Percentiles rank a stretch among this genome's conserved stretches.
These are phyloP conservation scores for Nepenthes gracilis DNA, from an alignment of 148 eudicot species.

Conservation along the genomic window DNA sequence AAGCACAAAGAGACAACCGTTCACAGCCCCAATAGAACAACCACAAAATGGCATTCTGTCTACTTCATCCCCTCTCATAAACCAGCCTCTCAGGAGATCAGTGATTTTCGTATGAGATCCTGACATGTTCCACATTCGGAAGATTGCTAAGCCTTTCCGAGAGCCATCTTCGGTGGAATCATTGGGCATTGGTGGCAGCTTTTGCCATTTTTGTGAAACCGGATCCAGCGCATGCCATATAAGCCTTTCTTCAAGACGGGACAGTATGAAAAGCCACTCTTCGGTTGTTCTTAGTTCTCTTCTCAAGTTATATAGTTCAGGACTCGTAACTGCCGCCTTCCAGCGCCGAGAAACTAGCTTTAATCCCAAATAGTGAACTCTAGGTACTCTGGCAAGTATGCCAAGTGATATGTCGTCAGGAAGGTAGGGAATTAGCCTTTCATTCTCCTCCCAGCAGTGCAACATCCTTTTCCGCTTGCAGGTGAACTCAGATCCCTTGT, in stretches of 20 bases:
- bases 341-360: slow-evolving; percentile 72
- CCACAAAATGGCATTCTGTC: slow-evolving; percentile 65
- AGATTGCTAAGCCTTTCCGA: slow-evolving; percentile 32
- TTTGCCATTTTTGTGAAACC: slow-evolving; percentile 58
- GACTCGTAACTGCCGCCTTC: slow-evolving; percentile 55
- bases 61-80: slow-evolving; percentile 47
- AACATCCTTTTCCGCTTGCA: slow-evolving; percentile 63
- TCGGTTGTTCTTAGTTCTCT: slow-evolving; percentile 70
- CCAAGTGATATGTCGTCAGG: slow-evolving; percentile 94
- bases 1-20: slow-evolving; percentile 70
- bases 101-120: slow-evolving; percentile 57
- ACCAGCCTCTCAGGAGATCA: slow-evolving; percentile 65
- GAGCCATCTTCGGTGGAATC: slow-evolving; percentile 28
- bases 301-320: slow-evolving; percentile 60
- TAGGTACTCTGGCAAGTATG: slow-evolving; percentile 83
- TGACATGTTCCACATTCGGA: slow-evolving; percentile 50
- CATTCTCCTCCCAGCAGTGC: slow-evolving; percentile 40
- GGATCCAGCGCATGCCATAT: slow-evolving; percentile 83
- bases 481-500: background rate
- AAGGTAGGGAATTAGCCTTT: slow-evolving; percentile 70
- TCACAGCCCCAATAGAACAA: slow-evolving; percentile 69
- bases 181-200: slow-evolving; percentile 69
- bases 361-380: slow-evolving; percentile 40
- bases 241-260: slow-evolving; percentile 47
- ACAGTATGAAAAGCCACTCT: slow-evolving; percentile 74